Conservation (phyloP, 768 basidiomycete genomes). For the Artomyces pyxidatus region DNA sequence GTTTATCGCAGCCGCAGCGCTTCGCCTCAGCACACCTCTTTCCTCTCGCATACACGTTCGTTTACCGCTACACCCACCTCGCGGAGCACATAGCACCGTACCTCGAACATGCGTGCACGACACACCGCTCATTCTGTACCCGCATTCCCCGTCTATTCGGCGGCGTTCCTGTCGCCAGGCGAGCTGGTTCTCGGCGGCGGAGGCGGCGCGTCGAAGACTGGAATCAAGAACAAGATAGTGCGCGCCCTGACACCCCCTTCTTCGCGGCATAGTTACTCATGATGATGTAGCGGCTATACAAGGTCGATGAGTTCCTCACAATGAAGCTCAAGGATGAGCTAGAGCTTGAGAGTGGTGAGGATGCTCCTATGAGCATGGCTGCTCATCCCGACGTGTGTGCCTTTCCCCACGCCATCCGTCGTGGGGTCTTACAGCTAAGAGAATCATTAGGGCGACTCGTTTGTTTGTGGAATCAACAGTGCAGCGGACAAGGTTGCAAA, state of each 20-base stretch:
- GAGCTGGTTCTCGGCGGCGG: slow-evolving; percentile 83
- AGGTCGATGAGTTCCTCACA: slow-evolving; percentile 42
- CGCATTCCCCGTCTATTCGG: slow-evolving; percentile 84
- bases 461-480: slow-evolving; percentile 89
- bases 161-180: slow-evolving; percentile 66
- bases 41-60: not conserved
- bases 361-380: slow-evolving; percentile 96
- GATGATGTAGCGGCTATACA: slow-evolving; percentile 58
- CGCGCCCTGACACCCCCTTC: slow-evolving; percentile 20
- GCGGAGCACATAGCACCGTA: not conserved
- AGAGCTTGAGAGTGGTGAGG: slow-evolving; percentile 73
- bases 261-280: not conserved
- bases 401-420: not conserved
- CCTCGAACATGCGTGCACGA: slow-evolving; percentile 59
- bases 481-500: slow-evolving; percentile 48
- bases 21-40: no score
- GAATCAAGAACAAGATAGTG: slow-evolving; percentile 93
- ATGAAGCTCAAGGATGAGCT: slow-evolving; percentile 58
- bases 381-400: slow-evolving; percentile 47
- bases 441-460: slow-evolving; percentile 31
- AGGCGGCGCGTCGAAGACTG: slow-evolving; percentile 76
- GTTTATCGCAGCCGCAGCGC: not conserved
- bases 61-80: not conserved
- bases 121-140: slow-evolving; percentile 75
- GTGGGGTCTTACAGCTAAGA: not conserved